Evolutionary conservation across 2,329 filamentous ascomycete genomes (phyloP), one percentile per base, ranked within the genome.

Genomic region (Fusarium palustre): DNA sequence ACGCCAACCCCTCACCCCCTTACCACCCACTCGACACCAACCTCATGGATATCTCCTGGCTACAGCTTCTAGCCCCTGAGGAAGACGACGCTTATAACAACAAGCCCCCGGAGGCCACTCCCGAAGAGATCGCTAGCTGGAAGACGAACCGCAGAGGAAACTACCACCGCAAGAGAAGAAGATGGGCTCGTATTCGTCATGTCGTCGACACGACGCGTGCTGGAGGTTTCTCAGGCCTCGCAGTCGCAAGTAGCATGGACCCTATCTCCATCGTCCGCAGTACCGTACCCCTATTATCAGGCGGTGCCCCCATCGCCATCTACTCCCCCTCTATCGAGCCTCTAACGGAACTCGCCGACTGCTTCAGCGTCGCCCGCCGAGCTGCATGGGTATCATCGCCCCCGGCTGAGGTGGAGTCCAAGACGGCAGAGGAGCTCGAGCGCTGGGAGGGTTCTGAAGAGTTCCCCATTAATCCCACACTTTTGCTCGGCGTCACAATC

Each of bases 111-210:
- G 76, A 81, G 0, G 83, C 90, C 2, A 74, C 88, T 0, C 83
- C 89, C 1, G 87, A 89, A 18, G 85, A 87, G 25, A 82, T 98
- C 3, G 82, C 87, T 0, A 81, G 85, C 2, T 90, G 91, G 87
- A 98, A 97, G 81, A 87, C 90, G 16, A 93, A 91, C 68, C 94
- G 94, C 59, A 87, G 94, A 34, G 92, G 92, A 30, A 91, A 90
- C 55, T 97, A 97, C 79, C 93, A 92, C 83, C 92, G 93, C 74
- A 99, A 99, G 83, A 89, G 92, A 18, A 87, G 93, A 47, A 87
- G 96, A 25, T 97, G 92, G 91, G 89, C 90, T 45, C 87, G 90
- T 39, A 88, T 90, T 9, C 89, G 86, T 24, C 84, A 87, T 48
- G 88, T 96, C 8, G 91, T 97, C 15, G 89, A 97, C 71, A 86